phyloP scores from a whole-genome alignment of 352 stramenopile genomes.

The Phytophthora rubi region DNA sequence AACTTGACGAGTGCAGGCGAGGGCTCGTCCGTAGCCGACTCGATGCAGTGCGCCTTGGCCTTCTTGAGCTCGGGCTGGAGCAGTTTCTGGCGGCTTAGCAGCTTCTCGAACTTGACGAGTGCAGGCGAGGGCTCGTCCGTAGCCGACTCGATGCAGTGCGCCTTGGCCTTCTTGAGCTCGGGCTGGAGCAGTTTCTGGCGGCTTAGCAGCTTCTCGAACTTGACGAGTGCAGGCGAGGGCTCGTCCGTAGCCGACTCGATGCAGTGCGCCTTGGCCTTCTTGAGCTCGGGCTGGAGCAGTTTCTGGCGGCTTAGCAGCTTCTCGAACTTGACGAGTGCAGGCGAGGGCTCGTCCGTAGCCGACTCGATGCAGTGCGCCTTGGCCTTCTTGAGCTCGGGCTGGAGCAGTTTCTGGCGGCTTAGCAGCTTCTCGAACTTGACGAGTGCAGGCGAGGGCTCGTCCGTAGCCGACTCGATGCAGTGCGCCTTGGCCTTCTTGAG shows the following conservation, averaged over 20 bases:
- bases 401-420: too few species aligned
- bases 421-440: too few species aligned
- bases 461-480: too few species aligned
- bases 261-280: slow-evolving; percentile 38
- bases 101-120: slow-evolving; percentile 75
- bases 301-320: slow-evolving; percentile 69
- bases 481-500: slow-evolving; percentile 53
- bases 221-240: too few species aligned
- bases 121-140: slow-evolving; percentile 49
- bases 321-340: slow-evolving; percentile 67
- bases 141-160: not conserved
- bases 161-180: too few species aligned
- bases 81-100: slow-evolving; percentile 62
- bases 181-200: too few species aligned
- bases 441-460: too few species aligned
- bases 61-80: slow-evolving; percentile 69
- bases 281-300: slow-evolving; percentile 63
- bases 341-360: slow-evolving; percentile 44
- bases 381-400: too few species aligned
- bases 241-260: too few species aligned
- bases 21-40: too few species aligned
- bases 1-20: too few species aligned
- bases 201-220: too few species aligned
- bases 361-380: not conserved
- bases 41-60: slow-evolving; percentile 12